phyloP scores from a whole-genome alignment of 441 rosid species.

The Euphorbia schlechtendalii region DNA sequence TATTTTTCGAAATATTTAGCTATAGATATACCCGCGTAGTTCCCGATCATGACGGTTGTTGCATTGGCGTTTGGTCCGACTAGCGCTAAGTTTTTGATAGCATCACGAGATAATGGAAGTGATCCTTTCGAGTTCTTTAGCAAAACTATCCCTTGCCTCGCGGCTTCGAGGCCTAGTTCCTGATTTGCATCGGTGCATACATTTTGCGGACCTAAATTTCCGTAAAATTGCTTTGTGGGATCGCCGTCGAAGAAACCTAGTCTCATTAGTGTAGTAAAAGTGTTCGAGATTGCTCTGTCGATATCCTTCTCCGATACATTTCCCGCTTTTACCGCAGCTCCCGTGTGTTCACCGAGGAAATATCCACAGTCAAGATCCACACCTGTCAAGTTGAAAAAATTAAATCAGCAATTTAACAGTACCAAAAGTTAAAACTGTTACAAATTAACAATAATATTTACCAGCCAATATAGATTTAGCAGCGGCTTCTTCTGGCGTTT shows the following conservation, averaged over 20 bases:
- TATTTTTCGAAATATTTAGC: too few relatives aligned
- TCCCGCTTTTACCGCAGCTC: constrained; percentile 59
- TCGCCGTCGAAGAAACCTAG: constrained; percentile 93
- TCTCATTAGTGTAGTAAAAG: constrained; percentile 69
- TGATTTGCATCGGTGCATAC: constrained; percentile 64
- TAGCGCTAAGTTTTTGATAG: too few relatives aligned
- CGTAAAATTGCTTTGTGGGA: constrained; percentile 41
- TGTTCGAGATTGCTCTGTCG: constrained; percentile 55
- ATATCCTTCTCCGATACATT: constrained; percentile 43
- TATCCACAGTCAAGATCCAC: constrained; percentile 69
- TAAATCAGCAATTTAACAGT: too few relatives aligned
- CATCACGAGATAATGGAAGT: constrained; percentile 42
- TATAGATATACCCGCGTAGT: too few relatives aligned
- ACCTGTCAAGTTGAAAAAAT: constrained; percentile 25
- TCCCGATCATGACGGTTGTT: too few relatives aligned
- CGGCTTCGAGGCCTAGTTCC: constrained; percentile 68
- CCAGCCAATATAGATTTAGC: constrained; percentile 60
- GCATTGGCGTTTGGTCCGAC: too few relatives aligned
- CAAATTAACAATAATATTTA: not conserved
- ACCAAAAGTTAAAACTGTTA: too few relatives aligned
- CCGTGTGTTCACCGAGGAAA: constrained; percentile 61
- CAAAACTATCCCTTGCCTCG: constrained; percentile 83
- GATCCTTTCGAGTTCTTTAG: constrained; percentile 47
- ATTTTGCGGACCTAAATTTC: constrained; percentile 68
- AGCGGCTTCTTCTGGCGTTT: constrained; percentile 80